Conservation (phyloP, 768 basidiomycete species). For the Termitomyces sp. region DNA sequence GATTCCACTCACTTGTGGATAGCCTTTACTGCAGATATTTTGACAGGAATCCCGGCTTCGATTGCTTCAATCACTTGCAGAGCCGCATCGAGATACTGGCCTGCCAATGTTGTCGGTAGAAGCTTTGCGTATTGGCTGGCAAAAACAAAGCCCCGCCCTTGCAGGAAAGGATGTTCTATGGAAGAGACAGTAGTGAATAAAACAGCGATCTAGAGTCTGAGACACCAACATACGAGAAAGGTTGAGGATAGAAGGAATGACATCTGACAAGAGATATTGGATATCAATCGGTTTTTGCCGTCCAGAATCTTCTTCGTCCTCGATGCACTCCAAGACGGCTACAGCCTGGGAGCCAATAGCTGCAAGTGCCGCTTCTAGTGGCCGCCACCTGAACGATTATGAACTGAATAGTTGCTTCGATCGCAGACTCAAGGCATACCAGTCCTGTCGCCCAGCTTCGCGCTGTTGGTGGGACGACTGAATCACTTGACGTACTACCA, state of each 20-base stretch:
- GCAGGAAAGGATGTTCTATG: slow-evolving; percentile 84
- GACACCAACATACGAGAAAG: slow-evolving; percentile 53
- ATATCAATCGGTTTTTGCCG: slow-evolving; percentile 69
- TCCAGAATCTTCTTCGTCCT: slow-evolving; percentile 67
- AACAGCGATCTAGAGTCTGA: not conserved
- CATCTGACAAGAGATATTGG: slow-evolving; percentile 63
- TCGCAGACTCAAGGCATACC: slow-evolving; percentile 35
- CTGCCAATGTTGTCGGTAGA: slow-evolving; percentile 65
- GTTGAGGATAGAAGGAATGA: slow-evolving; percentile 72
- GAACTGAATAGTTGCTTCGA: not conserved
- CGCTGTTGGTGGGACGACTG: slow-evolving; percentile 48
- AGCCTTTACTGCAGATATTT: slow-evolving; percentile 91
- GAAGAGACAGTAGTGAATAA: not conserved
- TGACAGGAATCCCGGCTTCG: slow-evolving; percentile 77
- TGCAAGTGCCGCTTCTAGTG: slow-evolving; percentile 80
- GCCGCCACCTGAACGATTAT: slow-evolving; percentile 70
- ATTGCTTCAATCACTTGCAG: slow-evolving; percentile 75
- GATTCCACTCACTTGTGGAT: slow-evolving; percentile 70
- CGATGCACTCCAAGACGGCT: slow-evolving; percentile 66
- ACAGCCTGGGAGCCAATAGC: slow-evolving; percentile 78
- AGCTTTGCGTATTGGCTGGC: slow-evolving; percentile 82
- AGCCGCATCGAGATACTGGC: slow-evolving; percentile 85
- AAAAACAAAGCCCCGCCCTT: slow-evolving; percentile 92
- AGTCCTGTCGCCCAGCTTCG: slow-evolving; percentile 50
- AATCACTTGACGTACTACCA: slow-evolving; percentile 49